A percentile compares a stretch with the other conserved stretches of the same genome.
phyloP scores from a whole-genome alignment of 2,329 filamentous ascomycete genomes.

The Biscogniauxia mediterranea region DNA sequence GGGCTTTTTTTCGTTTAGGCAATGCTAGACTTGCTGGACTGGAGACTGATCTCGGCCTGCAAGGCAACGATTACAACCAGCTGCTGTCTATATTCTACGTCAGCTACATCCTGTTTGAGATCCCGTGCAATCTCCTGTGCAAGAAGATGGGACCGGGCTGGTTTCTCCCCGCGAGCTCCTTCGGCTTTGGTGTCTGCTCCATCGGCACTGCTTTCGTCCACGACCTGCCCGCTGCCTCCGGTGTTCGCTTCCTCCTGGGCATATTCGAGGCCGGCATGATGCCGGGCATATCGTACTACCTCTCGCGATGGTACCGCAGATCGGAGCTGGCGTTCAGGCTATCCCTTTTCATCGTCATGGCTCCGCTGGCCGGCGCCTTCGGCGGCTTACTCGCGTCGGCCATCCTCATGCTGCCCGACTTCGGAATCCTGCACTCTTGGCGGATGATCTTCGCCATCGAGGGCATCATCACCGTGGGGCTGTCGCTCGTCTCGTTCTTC shows the following conservation, averaged over 20 bases:
- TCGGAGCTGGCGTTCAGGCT: constrained; percentile 67
- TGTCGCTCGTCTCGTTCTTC: constrained; percentile 60
- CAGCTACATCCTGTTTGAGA: constrained; percentile 70
- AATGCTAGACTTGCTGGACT: constrained; percentile 67
- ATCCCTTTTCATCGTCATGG: constrained; percentile 68
- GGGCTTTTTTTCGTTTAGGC: constrained; percentile 39
- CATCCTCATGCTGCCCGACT: constrained; percentile 59
- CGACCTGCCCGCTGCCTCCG: constrained; percentile 49
- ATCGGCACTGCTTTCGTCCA: constrained; percentile 65
- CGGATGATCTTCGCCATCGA: constrained; percentile 33
- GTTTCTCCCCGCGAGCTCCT: constrained; percentile 62
- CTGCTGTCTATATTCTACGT: constrained; percentile 70
- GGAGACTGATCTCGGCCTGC: constrained; percentile 58
- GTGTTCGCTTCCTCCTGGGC: constrained; percentile 65
- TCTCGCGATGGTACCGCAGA: constrained; percentile 70
- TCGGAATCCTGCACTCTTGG: constrained; percentile 36
- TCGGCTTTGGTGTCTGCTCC: constrained; percentile 63
- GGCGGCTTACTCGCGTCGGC: constrained; percentile 64
- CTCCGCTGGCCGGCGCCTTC: constrained; percentile 68
- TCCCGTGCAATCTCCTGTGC: constrained; percentile 66
- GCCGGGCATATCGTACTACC: constrained; percentile 72
- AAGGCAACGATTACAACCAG: constrained; percentile 66
- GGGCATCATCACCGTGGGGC: constrained; percentile 52
- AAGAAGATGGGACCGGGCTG: constrained; percentile 71
- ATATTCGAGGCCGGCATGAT: constrained; percentile 73